Conservation (phyloP, 2,329 filamentous ascomycete genomes). For the Chrysoporthe deuterocubensis region DNA sequence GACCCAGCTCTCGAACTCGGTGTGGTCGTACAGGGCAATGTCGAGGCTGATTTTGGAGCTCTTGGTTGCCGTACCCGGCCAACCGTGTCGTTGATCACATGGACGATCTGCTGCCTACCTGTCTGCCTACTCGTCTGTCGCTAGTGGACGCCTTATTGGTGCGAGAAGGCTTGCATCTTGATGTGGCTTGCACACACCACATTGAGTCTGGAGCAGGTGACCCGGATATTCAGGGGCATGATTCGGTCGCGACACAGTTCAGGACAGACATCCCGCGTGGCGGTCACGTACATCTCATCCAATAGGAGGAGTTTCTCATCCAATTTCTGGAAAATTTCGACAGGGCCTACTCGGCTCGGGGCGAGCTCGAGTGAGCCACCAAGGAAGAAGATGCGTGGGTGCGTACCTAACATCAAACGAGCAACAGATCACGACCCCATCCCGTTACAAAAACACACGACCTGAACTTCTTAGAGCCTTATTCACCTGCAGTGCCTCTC, state of each 20-base stretch:
- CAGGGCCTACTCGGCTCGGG: not conserved
- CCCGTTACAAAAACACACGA: not conserved
- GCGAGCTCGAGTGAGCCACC: slow-evolving; percentile 7
- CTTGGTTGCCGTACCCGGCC: slow-evolving; percentile 12
- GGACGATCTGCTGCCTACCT: not conserved
- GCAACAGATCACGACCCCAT: not conserved
- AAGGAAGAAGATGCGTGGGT: not conserved
- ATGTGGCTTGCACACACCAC: slow-evolving; percentile 22
- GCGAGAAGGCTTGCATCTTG: not conserved
- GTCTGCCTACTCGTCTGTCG: not conserved
- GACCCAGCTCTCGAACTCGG: not conserved
- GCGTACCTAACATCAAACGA: not conserved
- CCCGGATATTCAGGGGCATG: not conserved
- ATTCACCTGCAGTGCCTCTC: not conserved
- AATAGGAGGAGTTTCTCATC: slow-evolving; percentile 20
- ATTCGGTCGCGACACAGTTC: slow-evolving; percentile 1
- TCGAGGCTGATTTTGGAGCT: not conserved
- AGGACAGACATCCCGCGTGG: slow-evolving; percentile 23
- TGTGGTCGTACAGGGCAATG: not conserved
- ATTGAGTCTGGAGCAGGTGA: slow-evolving; percentile 22
- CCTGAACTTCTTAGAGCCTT: not conserved
- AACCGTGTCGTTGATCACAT: not conserved
- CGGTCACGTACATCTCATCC: slow-evolving; percentile 9
- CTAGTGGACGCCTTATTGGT: not conserved
- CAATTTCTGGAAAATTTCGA: not conserved